Conservation (phyloP, 2,329 filamentous ascomycete species). For the Aspergillus quadricinctus region DNA sequence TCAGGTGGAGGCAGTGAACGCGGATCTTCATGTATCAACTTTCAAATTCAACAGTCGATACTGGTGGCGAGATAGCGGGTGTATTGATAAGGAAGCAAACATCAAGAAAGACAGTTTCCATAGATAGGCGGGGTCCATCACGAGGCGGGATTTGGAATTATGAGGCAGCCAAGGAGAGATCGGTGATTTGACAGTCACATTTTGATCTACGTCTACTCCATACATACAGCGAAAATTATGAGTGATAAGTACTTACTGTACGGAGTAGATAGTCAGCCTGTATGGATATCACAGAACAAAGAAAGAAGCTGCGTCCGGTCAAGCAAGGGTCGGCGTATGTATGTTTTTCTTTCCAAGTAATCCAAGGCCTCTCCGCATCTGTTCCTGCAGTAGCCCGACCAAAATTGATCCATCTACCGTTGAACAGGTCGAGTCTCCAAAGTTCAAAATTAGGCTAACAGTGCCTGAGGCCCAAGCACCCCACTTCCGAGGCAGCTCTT, state of each 20-base stretch:
- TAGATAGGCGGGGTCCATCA: not conserved
- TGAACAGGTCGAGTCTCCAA: conserved; percentile 17
- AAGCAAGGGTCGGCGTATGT: not conserved
- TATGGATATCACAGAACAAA: not conserved
- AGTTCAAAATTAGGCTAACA: conserved; percentile 3
- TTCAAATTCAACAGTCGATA: not conserved
- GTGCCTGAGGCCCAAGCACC: not conserved
- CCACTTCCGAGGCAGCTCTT: not conserved
- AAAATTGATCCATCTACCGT: conserved; percentile 17
- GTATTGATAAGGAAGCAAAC: not conserved
- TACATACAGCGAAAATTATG: not conserved
- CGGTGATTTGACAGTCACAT: not conserved
- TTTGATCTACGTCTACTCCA: not conserved
- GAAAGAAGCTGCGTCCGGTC: not conserved
- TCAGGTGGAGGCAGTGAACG: not conserved
- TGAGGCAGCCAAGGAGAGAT: not conserved
- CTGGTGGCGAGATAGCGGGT: not conserved
- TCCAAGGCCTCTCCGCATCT: conserved; percentile 22
- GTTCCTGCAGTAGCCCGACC: conserved; percentile 37
- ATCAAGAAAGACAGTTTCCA: too few relatives aligned
- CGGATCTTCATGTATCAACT: not conserved
- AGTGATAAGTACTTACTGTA: not conserved
- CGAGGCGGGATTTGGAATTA: not conserved
- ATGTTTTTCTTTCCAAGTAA: not conserved
- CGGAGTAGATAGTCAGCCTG: not conserved